Evolutionary conservation across 2,329 filamentous ascomycete species (phyloP).

Genomic region (Uncinocarpus reesii): DNA sequence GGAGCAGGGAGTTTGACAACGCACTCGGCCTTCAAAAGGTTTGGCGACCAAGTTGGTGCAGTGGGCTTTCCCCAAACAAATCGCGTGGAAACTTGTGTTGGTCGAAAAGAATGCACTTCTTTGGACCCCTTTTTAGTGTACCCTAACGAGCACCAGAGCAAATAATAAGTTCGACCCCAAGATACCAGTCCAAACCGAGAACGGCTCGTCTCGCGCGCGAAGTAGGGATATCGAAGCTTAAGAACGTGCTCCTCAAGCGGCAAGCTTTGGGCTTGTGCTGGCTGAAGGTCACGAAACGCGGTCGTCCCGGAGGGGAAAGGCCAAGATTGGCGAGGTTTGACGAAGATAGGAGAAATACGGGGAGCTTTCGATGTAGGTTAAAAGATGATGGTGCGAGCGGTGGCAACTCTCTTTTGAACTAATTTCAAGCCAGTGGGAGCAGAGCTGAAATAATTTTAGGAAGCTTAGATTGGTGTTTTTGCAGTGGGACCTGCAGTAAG

Average conservation of each 20-base stretch:
- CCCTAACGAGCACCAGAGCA: neutral
- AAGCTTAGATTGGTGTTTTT: conserved; percentile 6
- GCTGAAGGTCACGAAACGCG: conserved; percentile 1
- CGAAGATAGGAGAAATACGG: neutral
- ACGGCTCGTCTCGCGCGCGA: neutral
- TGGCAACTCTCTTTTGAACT: conserved; percentile 14
- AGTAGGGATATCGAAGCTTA: conserved; percentile 8
- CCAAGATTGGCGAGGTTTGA: conserved; percentile 2
- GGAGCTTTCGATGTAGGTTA: neutral
- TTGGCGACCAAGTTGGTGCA: conserved; percentile 4
- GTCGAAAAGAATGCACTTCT: neutral
- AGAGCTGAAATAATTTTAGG: conserved; percentile 2
- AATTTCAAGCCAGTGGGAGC: conserved; percentile 9
- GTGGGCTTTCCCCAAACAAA: conserved; percentile 9
- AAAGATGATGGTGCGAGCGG: conserved; percentile 12
- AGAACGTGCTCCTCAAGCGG: neutral
- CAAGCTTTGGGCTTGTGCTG: conserved; percentile 3
- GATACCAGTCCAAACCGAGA: conserved; percentile 7
- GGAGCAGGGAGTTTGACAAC: conserved; percentile 9
- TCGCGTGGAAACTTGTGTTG: conserved; percentile 11
- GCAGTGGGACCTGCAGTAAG: conserved; percentile 12
- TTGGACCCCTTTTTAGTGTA: conserved; percentile 6
- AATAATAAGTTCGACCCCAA: conserved; percentile 3
- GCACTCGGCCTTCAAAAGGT: conserved; percentile 6
- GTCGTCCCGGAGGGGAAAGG: conserved; percentile 12